Evolutionary conservation across 2,329 filamentous ascomycete genomes (phyloP).

Genomic region (Botryotinia narcissicola): DNA sequence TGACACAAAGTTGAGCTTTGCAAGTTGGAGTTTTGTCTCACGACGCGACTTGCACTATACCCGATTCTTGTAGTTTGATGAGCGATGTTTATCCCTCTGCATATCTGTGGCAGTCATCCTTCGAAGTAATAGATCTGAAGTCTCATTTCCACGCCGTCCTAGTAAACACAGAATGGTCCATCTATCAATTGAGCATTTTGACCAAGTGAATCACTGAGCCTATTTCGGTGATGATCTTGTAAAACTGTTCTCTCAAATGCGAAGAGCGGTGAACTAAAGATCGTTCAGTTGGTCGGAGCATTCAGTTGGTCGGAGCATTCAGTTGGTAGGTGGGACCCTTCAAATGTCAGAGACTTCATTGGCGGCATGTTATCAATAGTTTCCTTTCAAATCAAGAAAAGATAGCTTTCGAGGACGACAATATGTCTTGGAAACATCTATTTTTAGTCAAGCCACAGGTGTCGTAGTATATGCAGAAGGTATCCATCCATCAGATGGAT

Average conservation of each 20-base stretch:
- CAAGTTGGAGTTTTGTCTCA: not conserved
- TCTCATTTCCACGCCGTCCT: not conserved
- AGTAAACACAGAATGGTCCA: not conserved
- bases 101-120: not conserved
- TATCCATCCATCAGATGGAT: not conserved
- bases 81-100: not conserved
- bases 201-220: not conserved
- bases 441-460: not conserved
- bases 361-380: not conserved
- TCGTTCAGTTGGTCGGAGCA: not conserved
- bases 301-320: not conserved
- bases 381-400: not conserved
- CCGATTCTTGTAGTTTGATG: not conserved
- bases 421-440: not conserved
- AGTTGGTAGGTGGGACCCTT: not conserved
- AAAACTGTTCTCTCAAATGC: not conserved
- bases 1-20: not conserved
- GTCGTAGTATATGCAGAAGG: not conserved
- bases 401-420: not conserved
- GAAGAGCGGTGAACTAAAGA: not conserved
- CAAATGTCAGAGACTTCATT: not conserved
- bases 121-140: not conserved
- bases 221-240: not conserved
- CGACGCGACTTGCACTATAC: not conserved
- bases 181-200: not conserved